These are phyloP conservation scores for Tylopilus balloui DNA, from an alignment of 768 basidiomycete species.

Conservation along the genomic window DNA sequence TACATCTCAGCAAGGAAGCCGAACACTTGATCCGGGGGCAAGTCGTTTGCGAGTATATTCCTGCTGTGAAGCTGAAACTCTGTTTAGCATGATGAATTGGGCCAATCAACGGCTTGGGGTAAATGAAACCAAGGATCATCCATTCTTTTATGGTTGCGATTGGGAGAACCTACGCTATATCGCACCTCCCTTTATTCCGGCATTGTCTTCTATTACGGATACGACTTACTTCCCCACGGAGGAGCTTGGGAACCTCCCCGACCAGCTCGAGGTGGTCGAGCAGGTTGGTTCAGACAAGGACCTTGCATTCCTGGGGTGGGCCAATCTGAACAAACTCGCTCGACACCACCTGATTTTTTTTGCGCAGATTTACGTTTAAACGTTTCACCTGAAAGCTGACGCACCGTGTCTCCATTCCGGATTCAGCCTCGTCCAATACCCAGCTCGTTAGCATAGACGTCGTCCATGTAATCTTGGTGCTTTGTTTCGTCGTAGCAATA, in stretches of 20 bases:
- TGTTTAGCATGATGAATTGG: conserved; percentile 77
- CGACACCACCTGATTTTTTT: conserved; percentile 1
- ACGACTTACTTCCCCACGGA: conserved; percentile 97
- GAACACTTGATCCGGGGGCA: conserved; percentile 87
- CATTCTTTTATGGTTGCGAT: conserved; percentile 94
- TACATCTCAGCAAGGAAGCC: conserved; percentile 87
- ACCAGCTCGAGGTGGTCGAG: conserved; percentile 56
- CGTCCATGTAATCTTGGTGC: conserved; percentile 25
- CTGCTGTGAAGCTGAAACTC: conserved; percentile 4
- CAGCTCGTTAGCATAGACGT: conserved; percentile 27
- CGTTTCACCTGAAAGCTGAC: conserved; percentile 44
- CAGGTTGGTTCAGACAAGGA: conserved; percentile 63
- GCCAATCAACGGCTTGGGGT: conserved; percentile 69
- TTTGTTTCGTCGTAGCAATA: conserved; percentile 14
- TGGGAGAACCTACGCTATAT: conserved; percentile 91
- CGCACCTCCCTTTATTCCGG: conserved; percentile 94
- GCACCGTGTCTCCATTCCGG: background rate
- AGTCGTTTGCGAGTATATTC: conserved; percentile 19
- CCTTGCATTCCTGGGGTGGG: conserved; percentile 62
- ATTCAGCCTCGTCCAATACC: conserved; percentile 20
- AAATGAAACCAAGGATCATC: conserved; percentile 86
- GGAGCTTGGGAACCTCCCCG: conserved; percentile 70
- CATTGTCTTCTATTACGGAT: conserved; percentile 86
- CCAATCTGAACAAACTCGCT: conserved; percentile 4
- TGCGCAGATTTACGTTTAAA: conserved; percentile 77